Base-by-base conservation (phyloP, 2,329 filamentous ascomycete genomes). In the Trichoderma sp. region DNA sequence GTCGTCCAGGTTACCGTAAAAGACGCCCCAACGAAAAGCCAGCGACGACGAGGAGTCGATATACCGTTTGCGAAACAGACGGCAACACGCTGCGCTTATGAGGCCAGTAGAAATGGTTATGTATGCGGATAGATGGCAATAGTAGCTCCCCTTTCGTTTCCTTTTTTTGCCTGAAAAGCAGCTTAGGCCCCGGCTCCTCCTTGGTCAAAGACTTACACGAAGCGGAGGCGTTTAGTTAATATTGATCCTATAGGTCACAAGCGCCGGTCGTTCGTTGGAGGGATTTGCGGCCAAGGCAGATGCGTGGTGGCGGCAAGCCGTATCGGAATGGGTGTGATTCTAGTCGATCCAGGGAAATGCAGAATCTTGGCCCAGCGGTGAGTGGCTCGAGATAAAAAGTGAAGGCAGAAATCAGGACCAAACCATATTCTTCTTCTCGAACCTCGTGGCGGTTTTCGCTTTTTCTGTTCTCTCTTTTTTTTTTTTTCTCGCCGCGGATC, bases 171-270 rank as follows among this genome's bases (percentile, higher is more conserved):
- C 57, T 53, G 30, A 53, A 53, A 36, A 28, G 36, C 57, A 62
- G 30, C 14, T 56, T 36, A 53, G 57, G 67, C 57, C 64, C 67
- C 24, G 57, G 57, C 56, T 14, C 39, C 39, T 43, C 39, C 39
- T 43, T 43, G 66, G 32, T 21, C 67, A 61, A 36, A 62, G 53
- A 61, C 43, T 62, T 62, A 70, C 39, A 61, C 39, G 57, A 61
- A 64, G 68, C 68, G 68, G 68, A 64, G 68, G 70, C 67, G 24
- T 56, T 70, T 53, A 57, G 47, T 61, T 61, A 71, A 53, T 58
- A 39, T 32, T 39, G 30, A 70, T 62, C 28, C 67, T 70, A 70
- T 56, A 47, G 51, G 67, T 21, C 34, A 70, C 51, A 32, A 58
- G 28, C 66, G 34, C 34, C 58, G 60, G 71, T 60, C 57, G 62